Percentiles rank a stretch among this genome's conserved stretches.
phyloP scores from a whole-genome alignment of 306 rosid genomes.

The Trichosanthes cucumerina region DNA sequence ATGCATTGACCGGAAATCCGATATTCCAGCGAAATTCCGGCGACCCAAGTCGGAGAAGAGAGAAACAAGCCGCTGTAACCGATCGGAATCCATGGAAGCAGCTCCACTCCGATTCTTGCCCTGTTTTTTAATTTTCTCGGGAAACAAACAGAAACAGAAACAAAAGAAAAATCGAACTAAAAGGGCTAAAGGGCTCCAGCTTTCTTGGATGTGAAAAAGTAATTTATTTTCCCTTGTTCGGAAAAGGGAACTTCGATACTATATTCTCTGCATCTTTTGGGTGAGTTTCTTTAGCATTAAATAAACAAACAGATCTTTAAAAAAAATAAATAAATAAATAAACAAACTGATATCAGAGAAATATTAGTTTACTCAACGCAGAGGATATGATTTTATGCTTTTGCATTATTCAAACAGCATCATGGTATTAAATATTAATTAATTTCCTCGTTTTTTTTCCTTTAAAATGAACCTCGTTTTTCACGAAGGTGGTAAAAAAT shows the following conservation, averaged over 20 bases:
- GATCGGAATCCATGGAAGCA: conserved; percentile 27
- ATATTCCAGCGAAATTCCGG: conserved; percentile 9
- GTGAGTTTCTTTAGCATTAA: not conserved
- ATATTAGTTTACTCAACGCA: not conserved
- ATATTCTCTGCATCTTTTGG: not conserved
- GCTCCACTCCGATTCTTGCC: not conserved
- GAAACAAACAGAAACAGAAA: not conserved
- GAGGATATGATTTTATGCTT: not conserved
- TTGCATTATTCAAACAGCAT: too few species aligned
- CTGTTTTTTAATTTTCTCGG: not conserved
- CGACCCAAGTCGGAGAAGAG: conserved; percentile 18
- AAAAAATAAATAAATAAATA: too few species aligned
- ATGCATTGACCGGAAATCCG: conserved; percentile 15
- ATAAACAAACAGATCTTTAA: not conserved
- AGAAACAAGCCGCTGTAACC: conserved; percentile 21
- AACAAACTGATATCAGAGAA: not conserved
- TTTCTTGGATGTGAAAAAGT: not conserved
- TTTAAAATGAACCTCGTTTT: not conserved
- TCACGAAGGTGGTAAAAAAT: not conserved
- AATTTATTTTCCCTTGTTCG: not conserved
- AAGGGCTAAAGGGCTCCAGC: not conserved
- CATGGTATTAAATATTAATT: too few species aligned
- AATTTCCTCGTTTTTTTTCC: not conserved
- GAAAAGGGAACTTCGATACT: not conserved
- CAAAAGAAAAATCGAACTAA: not conserved